Evolutionary conservation across 352 stramenopile species (phyloP).

Genomic region (Aphanomyces cochlioides): DNA sequence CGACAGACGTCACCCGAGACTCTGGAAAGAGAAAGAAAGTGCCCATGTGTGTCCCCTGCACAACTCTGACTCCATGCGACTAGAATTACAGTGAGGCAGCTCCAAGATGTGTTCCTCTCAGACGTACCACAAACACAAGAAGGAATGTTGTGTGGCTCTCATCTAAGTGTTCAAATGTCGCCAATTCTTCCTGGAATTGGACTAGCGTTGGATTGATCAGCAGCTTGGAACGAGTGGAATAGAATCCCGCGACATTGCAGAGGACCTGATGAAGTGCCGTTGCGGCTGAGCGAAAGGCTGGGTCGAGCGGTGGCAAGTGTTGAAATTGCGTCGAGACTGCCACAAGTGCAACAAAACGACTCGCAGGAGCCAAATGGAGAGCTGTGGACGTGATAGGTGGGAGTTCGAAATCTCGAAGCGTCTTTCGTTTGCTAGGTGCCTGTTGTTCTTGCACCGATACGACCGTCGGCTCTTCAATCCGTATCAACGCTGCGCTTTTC

Average conservation of each 20-base stretch:
- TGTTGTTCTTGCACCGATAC: too few species aligned
- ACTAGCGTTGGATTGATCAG: slow-evolving; percentile 79
- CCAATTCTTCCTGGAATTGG: slow-evolving; percentile 73
- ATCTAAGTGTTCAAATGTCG: slow-evolving; percentile 37
- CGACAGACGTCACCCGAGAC: slow-evolving; percentile 57
- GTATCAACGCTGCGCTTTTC: too few species aligned
- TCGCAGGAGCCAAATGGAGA: neutral
- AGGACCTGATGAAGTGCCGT: slow-evolving; percentile 52
- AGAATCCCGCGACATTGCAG: slow-evolving; percentile 47
- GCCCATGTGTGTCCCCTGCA: slow-evolving; percentile 48
- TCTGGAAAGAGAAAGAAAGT: slow-evolving; percentile 74
- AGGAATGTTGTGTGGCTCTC: slow-evolving; percentile 50
- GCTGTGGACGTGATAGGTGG: neutral
- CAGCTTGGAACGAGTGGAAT: slow-evolving; percentile 47
- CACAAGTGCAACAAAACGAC: slow-evolving; percentile 39
- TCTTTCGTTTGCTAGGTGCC: neutral
- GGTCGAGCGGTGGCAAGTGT: slow-evolving; percentile 48
- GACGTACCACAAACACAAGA: slow-evolving; percentile 54
- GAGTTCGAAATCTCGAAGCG: neutral
- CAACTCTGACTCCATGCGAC: slow-evolving; percentile 65
- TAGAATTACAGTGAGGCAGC: slow-evolving; percentile 31
- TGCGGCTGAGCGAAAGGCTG: slow-evolving; percentile 56
- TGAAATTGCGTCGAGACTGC: slow-evolving; percentile 53
- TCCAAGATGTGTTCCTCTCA: neutral
- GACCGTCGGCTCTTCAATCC: too few species aligned